Evolutionary conservation across 345 rosid species (phyloP).

Genomic region (Heritiera littoralis): DNA sequence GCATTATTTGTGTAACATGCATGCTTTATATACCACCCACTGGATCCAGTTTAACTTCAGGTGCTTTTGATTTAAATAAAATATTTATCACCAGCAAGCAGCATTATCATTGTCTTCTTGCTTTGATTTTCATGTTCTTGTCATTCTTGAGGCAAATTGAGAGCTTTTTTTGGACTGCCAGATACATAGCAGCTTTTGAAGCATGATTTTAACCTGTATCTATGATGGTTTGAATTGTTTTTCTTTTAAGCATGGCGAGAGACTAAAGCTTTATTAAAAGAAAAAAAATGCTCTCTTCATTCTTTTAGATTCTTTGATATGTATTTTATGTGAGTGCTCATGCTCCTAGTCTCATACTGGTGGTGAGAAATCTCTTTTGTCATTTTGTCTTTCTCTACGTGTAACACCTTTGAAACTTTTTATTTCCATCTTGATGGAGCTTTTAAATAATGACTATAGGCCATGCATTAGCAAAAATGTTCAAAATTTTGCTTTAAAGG

Average conservation of each 20-base stretch:
- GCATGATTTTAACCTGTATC: not conserved
- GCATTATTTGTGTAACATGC: not conserved
- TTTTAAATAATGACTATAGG: not conserved
- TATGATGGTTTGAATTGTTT: conserved; percentile 1
- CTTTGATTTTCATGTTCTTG: conserved; percentile 4
- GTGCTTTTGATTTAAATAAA: not conserved
- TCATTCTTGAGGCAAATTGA: not conserved
- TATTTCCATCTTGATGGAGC: not conserved
- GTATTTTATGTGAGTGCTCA: conserved; percentile 3
- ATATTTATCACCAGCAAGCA: not conserved
- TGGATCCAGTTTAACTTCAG: not conserved
- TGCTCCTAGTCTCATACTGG: conserved; percentile 2
- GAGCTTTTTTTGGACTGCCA: not conserved
- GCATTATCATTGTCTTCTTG: conserved; percentile 1
- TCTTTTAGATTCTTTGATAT: conserved; percentile 12
- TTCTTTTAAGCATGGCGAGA: not conserved
- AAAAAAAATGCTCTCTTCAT: not conserved
- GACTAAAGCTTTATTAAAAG: not conserved
- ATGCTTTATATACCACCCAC: not conserved
- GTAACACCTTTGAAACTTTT: conserved; percentile 1
- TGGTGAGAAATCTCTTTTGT: not conserved
- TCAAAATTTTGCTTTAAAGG: conserved; percentile 2
- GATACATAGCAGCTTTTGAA: conserved; percentile 1
- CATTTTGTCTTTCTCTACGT: not conserved
- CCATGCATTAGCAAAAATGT: not conserved